Conservation (phyloP, 257 asterid genomes). For the Jaltomata sinuosa region DNA sequence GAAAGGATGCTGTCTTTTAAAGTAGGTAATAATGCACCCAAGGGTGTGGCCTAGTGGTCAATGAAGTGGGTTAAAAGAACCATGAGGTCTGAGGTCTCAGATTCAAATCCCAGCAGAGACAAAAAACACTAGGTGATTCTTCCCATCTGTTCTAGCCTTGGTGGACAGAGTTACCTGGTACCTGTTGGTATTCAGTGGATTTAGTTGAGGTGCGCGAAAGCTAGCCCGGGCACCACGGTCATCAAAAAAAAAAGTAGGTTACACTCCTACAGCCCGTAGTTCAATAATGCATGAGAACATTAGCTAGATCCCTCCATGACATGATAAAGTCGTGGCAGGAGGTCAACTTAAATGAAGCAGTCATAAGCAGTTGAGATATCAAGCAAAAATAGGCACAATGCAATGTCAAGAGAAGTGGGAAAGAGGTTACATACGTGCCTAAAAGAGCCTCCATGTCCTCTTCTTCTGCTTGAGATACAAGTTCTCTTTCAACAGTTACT, state of each 20-base stretch:
- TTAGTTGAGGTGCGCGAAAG: too few relatives aligned
- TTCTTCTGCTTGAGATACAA: constrained; percentile 95
- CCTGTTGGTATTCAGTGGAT: too few relatives aligned
- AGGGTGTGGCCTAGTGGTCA: too few relatives aligned
- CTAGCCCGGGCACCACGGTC: too few relatives aligned
- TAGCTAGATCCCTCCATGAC: background rate
- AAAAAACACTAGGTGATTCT: too few relatives aligned
- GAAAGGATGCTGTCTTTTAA: background rate
- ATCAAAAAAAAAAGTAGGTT: background rate
- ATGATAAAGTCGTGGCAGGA: background rate
- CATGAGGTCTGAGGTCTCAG: too few relatives aligned
- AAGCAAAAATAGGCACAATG: background rate
- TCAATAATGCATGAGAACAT: background rate
- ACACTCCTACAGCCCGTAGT: background rate
- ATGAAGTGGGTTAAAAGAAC: too few relatives aligned
- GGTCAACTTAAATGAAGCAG: background rate
- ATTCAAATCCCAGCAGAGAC: too few relatives aligned
- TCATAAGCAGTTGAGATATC: background rate
- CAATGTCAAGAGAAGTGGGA: background rate
- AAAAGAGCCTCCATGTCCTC: constrained; percentile 99
- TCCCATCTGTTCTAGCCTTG: too few relatives aligned
- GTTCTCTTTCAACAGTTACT: constrained; percentile 94
- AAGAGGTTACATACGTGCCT: constrained; percentile 73
- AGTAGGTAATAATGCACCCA: too few relatives aligned
- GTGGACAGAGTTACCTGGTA: too few relatives aligned